These are phyloP conservation scores for Trametes cingulata DNA, from an alignment of 768 basidiomycete species.

Conservation along the genomic window DNA sequence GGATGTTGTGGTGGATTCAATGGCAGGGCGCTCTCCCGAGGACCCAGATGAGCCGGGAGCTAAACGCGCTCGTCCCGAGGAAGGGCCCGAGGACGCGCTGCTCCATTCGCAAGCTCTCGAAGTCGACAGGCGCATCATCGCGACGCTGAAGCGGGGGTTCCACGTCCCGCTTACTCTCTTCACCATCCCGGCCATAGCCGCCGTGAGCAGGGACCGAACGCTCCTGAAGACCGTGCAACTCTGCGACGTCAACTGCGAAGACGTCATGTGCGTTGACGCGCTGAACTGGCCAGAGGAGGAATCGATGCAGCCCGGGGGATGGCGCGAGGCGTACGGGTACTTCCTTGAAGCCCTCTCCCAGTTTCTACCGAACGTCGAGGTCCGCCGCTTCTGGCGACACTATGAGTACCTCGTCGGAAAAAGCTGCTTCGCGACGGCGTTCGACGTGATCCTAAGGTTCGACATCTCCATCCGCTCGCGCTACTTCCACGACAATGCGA, in stretches of 20 bases:
- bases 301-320: neutral
- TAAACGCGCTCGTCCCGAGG: too few relatives aligned
- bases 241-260: neutral
- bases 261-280: neutral
- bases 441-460: neutral
- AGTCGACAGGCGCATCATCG: too few relatives aligned
- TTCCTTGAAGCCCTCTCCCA: neutral
- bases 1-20: too few relatives aligned
- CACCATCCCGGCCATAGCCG: slow-evolving; percentile 1
- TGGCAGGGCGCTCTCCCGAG: too few relatives aligned
- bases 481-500: neutral
- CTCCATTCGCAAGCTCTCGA: too few relatives aligned
- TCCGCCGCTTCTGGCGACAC: neutral
- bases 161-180: slow-evolving; percentile 7
- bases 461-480: neutral
- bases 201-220: neutral
- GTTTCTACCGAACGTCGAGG: neutral
- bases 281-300: neutral
- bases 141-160: too few relatives aligned
- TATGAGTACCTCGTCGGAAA: neutral
- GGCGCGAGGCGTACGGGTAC: slow-evolving; percentile 3
- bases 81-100: too few relatives aligned
- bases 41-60: too few relatives aligned
- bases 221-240: neutral
- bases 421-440: neutral